Evolutionary conservation across 179 eudicot species (phyloP), one percentile per base, ranked within the genome.

Genomic region (Spinacia oleracea): DNA sequence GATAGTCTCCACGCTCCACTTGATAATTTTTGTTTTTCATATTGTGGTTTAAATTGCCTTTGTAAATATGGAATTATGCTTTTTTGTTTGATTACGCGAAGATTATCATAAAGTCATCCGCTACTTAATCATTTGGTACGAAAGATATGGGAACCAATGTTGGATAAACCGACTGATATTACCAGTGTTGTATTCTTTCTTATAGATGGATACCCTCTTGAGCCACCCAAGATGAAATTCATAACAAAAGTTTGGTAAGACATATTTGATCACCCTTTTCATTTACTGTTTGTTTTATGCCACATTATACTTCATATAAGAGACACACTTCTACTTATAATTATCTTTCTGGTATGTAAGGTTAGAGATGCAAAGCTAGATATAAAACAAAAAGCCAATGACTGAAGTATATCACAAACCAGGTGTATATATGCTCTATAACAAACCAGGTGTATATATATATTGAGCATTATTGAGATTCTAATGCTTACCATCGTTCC

Each of bases 181-280:
- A 27, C 2, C n/a, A 32, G 25, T 64, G 63, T n/a, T 81, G 40
- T 48, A 40, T 38, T 45, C 66, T 12, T 77, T 66, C 75, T 86
- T 84, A 84, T 98, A 95, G 98, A 86, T 89, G 95, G 94, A 38
- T 95, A 93, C 71, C 98, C 98, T 32, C 93, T 93, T 73, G 98
- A 91, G 90, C 97, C 98, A 63, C 98, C 98, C 2, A 86, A 88
- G 86, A 93, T 95, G 98, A 85, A 83, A 59, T 91, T 93, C 77
- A 38, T 89, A 65, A 95, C 97, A 1, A 90, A 93, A 88, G 98
- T 95, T 73, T 95, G 97, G 98, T 95, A 93, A 79, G 48, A 63
- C 63, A 14, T 80, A 34, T 62, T 27, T 68, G 1, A 75, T 34
- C 42, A 0, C 72, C 66, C 40, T 51, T 71, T 78, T 31, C 21